phyloP scores from a whole-genome alignment of 2,329 filamentous ascomycete genomes.

The Neonectria hederae region DNA sequence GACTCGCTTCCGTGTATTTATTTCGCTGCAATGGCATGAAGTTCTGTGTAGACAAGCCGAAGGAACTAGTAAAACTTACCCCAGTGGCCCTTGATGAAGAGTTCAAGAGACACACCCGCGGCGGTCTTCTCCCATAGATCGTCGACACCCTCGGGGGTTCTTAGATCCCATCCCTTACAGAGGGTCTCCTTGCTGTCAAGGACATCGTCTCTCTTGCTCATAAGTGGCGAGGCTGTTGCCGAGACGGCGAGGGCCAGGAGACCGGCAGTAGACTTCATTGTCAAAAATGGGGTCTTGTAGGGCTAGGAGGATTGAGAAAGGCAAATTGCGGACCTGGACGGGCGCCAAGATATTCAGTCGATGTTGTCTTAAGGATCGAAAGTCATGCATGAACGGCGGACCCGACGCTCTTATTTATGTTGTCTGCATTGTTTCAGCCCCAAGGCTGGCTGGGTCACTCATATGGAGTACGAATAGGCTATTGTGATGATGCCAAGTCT shows the following conservation, averaged over 20 bases:
- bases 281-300: not conserved
- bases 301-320: not conserved
- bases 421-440: not conserved
- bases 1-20: too few species aligned
- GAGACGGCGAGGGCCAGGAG: not conserved
- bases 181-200: not conserved
- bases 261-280: not conserved
- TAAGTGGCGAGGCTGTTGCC: not conserved
- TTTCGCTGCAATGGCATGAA: not conserved
- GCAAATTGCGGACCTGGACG: not conserved
- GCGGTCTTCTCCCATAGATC: constrained; percentile 2
- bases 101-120: constrained; percentile 1
- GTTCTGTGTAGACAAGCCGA: not conserved
- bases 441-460: not conserved
- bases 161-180: not conserved
- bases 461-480: too few species aligned
- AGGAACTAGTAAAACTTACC: not conserved
- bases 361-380: not conserved
- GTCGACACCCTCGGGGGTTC: constrained; percentile 4
- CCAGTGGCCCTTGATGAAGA: constrained; percentile 11
- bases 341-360: not conserved
- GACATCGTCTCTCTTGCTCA: not conserved
- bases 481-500: too few species aligned
- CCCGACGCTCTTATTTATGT: not conserved
- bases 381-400: not conserved